Percentiles rank a stretch among this genome's conserved stretches.
phyloP scores from a whole-genome alignment of 2,329 filamentous ascomycete species.

The Lanzia echinophila region DNA sequence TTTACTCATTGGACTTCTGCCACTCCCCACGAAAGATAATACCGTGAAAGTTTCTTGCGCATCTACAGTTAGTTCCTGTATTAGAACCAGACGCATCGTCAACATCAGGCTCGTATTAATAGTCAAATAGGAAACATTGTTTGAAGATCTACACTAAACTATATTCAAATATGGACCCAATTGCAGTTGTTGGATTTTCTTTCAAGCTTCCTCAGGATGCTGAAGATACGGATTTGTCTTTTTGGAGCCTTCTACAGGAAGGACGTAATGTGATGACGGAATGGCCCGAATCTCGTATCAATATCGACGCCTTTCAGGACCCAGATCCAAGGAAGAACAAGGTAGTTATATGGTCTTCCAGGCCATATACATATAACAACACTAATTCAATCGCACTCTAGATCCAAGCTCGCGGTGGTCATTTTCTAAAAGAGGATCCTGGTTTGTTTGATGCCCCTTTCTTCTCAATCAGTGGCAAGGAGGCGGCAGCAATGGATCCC shows the following conservation, averaged over 20 bases:
- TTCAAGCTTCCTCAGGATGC: slow-evolving; percentile 47
- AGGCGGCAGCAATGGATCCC: slow-evolving; percentile 34
- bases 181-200: slow-evolving; percentile 46
- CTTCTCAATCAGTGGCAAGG: slow-evolving; percentile 14
- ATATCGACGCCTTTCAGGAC: background rate
- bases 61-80: no score
- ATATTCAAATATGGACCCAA: slow-evolving; percentile 35
- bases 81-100: no score
- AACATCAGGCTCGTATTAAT: no score
- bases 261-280: slow-evolving; percentile 43
- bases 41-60: no score
- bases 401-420: background rate
- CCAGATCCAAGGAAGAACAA: background rate
- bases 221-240: slow-evolving; percentile 36
- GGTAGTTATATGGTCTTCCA: background rate
- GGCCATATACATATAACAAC: background rate
- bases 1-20: no score
- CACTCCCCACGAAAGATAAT: no score
- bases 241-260: slow-evolving; percentile 38
- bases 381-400: background rate
- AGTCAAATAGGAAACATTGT: no score
- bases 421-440: slow-evolving; percentile 11
- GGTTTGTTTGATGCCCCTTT: slow-evolving; percentile 18
- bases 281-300: background rate
- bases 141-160: no score